Evolutionary conservation across 495 filamentous ascomycete species (phyloP).

Genomic region (Penicillium pulvis): DNA sequence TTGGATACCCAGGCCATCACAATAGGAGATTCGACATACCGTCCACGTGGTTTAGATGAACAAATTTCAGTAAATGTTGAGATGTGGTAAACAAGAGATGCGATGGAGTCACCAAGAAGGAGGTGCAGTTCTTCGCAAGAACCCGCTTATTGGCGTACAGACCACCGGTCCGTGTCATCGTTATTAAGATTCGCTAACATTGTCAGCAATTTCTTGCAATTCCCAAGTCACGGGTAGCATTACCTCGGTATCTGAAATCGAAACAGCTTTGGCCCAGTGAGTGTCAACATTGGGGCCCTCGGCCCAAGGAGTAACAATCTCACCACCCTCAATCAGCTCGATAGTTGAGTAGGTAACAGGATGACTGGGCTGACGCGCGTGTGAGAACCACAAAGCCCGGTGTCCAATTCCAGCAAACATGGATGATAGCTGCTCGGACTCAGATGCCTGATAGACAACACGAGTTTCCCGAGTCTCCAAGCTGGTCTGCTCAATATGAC

Average conservation of each 20-base stretch:
- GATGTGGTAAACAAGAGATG: slow-evolving; percentile 92
- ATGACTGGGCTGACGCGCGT: slow-evolving; percentile 27
- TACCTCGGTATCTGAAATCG: slow-evolving; percentile 45
- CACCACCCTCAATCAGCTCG: slow-evolving; percentile 17
- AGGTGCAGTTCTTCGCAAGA: slow-evolving; percentile 84
- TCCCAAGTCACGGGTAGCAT: not conserved
- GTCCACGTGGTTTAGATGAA: slow-evolving; percentile 71
- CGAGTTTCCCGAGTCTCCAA: slow-evolving; percentile 41
- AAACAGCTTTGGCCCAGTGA: slow-evolving; percentile 42
- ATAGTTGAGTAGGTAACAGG: slow-evolving; percentile 37
- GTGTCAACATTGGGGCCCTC: slow-evolving; percentile 42
- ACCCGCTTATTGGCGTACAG: slow-evolving; percentile 75
- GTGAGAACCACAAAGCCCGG: slow-evolving; percentile 46
- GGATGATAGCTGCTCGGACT: slow-evolving; percentile 40
- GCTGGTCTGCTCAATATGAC: slow-evolving; percentile 39
- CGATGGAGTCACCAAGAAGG: slow-evolving; percentile 76
- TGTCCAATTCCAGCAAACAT: slow-evolving; percentile 43
- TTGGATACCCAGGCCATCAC: not conserved
- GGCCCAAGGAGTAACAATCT: slow-evolving; percentile 27
- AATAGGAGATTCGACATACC: slow-evolving; percentile 48
- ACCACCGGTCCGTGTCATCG: slow-evolving; percentile 69
- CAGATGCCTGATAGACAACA: slow-evolving; percentile 34
- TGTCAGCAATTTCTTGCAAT: slow-evolving; percentile 19
- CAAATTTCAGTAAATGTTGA: slow-evolving; percentile 89
- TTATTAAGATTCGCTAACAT: slow-evolving; percentile 39